Evolutionary conservation across 768 basidiomycete genomes (phyloP).

Genomic region (Leccinellum albellum): DNA sequence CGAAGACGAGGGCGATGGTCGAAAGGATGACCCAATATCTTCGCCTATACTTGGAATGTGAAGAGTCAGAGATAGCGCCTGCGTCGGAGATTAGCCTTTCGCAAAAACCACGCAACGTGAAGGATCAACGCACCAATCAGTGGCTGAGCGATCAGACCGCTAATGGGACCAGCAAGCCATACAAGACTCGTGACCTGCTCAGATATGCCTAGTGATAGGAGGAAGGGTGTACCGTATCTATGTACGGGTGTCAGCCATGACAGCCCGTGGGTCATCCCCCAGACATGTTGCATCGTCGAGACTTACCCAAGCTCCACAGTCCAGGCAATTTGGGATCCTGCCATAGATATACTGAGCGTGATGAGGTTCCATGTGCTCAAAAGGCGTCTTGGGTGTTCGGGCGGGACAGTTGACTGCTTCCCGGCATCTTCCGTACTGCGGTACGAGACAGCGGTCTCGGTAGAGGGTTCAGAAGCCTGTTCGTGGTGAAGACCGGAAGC

Average conservation of each 20-base stretch:
- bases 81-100: slow-evolving; percentile 4
- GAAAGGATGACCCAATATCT: slow-evolving; percentile 93
- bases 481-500: slow-evolving; percentile 22
- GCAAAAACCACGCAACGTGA: not conserved
- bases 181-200: slow-evolving; percentile 91
- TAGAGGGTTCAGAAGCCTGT: slow-evolving; percentile 16
- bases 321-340: slow-evolving; percentile 93
- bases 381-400: slow-evolving; percentile 27
- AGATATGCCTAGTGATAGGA: slow-evolving; percentile 74
- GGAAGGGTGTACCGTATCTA: slow-evolving; percentile 95
- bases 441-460: slow-evolving; percentile 23
- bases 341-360: slow-evolving; percentile 87
- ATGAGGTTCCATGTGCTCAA: slow-evolving; percentile 66
- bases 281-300: not conserved
- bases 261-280: not conserved
- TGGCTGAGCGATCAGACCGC: slow-evolving; percentile 94
- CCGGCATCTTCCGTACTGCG: slow-evolving; percentile 32
- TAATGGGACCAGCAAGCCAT: slow-evolving; percentile 94
- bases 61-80: slow-evolving; percentile 96
- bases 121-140: slow-evolving; percentile 67
- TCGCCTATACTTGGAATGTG: slow-evolving; percentile 83
- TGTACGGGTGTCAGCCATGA: not conserved
- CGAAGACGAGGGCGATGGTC: slow-evolving; percentile 72
- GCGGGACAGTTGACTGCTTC: slow-evolving; percentile 14
- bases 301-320: slow-evolving; percentile 89